Evolutionary conservation across 2,329 filamentous ascomycete genomes (phyloP).

Genomic region (Penicillium sp.): DNA sequence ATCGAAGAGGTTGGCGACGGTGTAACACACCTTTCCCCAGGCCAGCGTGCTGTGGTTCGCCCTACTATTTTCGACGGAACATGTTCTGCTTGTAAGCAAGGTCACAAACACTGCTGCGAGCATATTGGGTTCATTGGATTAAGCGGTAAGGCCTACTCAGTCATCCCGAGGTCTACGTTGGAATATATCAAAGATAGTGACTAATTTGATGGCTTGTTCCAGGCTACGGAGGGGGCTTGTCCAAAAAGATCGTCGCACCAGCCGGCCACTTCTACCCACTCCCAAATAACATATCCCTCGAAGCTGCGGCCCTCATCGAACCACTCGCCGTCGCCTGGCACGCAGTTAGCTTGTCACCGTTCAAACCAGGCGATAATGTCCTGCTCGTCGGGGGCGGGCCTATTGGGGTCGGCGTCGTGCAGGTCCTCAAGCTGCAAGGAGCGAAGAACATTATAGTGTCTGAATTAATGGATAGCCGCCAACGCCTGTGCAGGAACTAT

Average conservation of each 20-base stretch:
- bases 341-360: constrained; percentile 53
- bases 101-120: constrained; percentile 60
- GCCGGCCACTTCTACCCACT: constrained; percentile 27
- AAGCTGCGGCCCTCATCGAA: constrained; percentile 56
- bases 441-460: constrained; percentile 58
- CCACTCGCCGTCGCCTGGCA: constrained; percentile 67
- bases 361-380: constrained; percentile 49
- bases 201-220: not conserved
- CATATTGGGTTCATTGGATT: constrained; percentile 56
- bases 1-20: constrained; percentile 57
- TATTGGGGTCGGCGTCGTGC: constrained; percentile 61
- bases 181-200: not conserved
- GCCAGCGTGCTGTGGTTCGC: constrained; percentile 60
- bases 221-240: constrained; percentile 32
- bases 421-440: constrained; percentile 56
- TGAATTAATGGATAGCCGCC: constrained; percentile 54
- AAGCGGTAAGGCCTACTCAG: constrained; percentile 43
- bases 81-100: constrained; percentile 56
- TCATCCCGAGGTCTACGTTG: not conserved
- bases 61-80: constrained; percentile 59
- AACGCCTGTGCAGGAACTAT: constrained; percentile 54
- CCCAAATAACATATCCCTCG: constrained; percentile 18
- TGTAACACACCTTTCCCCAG: constrained; percentile 49
- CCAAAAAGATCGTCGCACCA: constrained; percentile 27
- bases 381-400: constrained; percentile 63